Evolutionary conservation across 768 basidiomycete species (phyloP).

Genomic region (Pleurotus djamor): DNA sequence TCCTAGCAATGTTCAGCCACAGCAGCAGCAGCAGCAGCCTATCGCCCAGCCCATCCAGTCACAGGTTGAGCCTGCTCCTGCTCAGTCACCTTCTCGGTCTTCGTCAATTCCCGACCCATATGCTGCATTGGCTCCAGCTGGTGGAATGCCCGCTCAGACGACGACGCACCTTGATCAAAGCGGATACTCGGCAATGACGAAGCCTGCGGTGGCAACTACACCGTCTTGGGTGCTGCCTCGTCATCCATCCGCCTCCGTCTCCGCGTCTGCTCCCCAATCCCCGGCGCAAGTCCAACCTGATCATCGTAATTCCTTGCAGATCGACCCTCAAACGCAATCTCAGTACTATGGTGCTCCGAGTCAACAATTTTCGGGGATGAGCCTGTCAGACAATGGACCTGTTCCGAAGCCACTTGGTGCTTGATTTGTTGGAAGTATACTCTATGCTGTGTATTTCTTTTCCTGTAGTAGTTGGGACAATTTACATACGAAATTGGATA

Average conservation of each 20-base stretch:
- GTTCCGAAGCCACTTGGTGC: not conserved
- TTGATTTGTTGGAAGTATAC: no score
- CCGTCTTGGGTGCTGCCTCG: slow-evolving; percentile 6
- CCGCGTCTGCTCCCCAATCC: not conserved
- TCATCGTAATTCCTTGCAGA: not conserved
- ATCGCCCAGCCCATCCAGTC: not conserved
- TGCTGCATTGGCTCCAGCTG: not conserved
- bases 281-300: slow-evolving; percentile 1
- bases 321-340: not conserved
- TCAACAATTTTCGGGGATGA: slow-evolving; percentile 2
- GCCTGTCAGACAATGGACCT: not conserved
- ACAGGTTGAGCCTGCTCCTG: not conserved
- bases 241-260: not conserved
- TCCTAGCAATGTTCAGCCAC: not conserved
- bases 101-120: slow-evolving; percentile 6
- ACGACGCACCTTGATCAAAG: not conserved
- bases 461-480: no score
- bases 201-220: not conserved
- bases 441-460: no score
- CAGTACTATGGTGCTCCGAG: not conserved
- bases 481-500: no score
- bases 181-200: no score
- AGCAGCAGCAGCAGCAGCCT: slow-evolving; percentile 8
- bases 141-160: not conserved
- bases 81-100: not conserved